Evolutionary conservation across 352 stramenopile species (phyloP).

Genomic region (Phytophthora rubi): DNA sequence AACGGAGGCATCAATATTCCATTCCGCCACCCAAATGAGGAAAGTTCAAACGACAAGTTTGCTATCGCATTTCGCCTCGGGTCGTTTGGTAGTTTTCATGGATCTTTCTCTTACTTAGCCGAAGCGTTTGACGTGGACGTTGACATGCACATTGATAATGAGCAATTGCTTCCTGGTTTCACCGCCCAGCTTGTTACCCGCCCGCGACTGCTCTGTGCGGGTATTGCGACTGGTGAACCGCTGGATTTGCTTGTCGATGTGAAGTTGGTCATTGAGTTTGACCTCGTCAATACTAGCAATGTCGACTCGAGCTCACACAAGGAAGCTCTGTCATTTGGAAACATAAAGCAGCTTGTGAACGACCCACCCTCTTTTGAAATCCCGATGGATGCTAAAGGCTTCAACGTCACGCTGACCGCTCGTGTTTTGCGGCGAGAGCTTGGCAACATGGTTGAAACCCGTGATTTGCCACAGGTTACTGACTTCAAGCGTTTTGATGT

Average conservation of each 20-base stretch:
- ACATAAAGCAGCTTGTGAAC: slow-evolving; percentile 30
- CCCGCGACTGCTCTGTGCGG: slow-evolving; percentile 33
- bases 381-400: slow-evolving; percentile 35
- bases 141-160: slow-evolving; percentile 56
- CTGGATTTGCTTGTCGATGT: slow-evolving; percentile 29
- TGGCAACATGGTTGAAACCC: background rate
- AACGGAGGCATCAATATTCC: slow-evolving; percentile 49
- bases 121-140: slow-evolving; percentile 42
- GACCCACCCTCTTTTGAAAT: slow-evolving; percentile 41
- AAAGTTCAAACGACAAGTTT: slow-evolving; percentile 38
- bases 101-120: slow-evolving; percentile 48
- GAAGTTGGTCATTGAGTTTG: slow-evolving; percentile 36
- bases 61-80: slow-evolving; percentile 47
- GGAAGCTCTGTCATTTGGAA: slow-evolving; percentile 32
- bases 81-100: slow-evolving; percentile 50
- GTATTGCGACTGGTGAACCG: slow-evolving; percentile 24
- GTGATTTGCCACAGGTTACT: slow-evolving; percentile 37
- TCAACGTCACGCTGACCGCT: slow-evolving; percentile 34
- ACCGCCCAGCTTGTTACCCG: slow-evolving; percentile 39
- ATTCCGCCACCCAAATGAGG: slow-evolving; percentile 45
- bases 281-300: slow-evolving; percentile 37
- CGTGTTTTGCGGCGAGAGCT: slow-evolving; percentile 12
- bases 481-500: slow-evolving; percentile 44
- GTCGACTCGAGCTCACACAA: slow-evolving; percentile 37
- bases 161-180: slow-evolving; percentile 57